phyloP scores from a whole-genome alignment of 352 stramenopile genomes.

The Elongisporangium undulatum region DNA sequence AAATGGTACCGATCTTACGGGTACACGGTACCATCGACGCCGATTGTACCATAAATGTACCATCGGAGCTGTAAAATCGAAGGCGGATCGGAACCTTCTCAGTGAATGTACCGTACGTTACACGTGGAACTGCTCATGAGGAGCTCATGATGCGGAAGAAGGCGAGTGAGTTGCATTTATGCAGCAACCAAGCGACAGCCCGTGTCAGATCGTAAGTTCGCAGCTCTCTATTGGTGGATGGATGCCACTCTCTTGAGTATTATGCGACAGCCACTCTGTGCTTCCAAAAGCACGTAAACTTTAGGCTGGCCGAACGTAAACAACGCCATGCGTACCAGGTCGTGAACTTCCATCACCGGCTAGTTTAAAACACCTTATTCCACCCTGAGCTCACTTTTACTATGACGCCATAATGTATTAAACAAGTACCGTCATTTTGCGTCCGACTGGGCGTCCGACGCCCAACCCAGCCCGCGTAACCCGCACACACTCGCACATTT shows the following conservation, averaged over 20 bases:
- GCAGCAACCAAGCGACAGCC: neutral
- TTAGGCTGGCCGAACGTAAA: neutral
- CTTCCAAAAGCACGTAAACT: neutral
- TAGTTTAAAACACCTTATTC: neutral
- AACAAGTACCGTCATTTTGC: neutral
- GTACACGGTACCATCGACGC: neutral
- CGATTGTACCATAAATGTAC: neutral
- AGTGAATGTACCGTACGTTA: neutral
- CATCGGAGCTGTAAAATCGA: neutral
- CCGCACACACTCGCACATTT: neutral
- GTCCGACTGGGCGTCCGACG: neutral
- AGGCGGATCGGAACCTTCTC: neutral
- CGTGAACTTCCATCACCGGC: neutral
- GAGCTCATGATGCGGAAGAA: neutral
- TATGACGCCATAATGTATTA: neutral
- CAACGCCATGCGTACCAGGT: neutral
- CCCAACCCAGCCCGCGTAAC: neutral
- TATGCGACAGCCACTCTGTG: neutral
- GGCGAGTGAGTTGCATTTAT: neutral
- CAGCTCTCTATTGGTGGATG: neutral
- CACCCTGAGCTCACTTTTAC: no score
- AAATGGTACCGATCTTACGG: neutral
- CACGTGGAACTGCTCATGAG: neutral
- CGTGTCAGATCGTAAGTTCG: neutral
- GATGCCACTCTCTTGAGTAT: neutral